phyloP scores from a whole-genome alignment of 202 grass and related monocot genomes.

The Cymbopogon flexuosus region DNA sequence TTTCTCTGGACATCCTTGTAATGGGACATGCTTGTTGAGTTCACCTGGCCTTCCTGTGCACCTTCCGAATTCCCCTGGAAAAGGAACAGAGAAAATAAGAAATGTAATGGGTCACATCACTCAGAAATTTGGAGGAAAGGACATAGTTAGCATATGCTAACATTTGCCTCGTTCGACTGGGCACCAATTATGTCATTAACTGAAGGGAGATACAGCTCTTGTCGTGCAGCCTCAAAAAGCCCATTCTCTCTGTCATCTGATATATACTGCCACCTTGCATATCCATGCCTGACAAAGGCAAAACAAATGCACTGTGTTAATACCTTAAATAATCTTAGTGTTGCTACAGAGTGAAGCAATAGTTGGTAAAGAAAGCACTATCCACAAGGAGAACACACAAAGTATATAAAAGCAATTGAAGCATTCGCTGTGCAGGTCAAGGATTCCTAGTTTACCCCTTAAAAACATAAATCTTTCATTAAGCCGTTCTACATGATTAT shows the following conservation, averaged over 20 bases:
- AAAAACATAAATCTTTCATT: not conserved
- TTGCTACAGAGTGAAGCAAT: not conserved
- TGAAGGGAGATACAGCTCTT: constrained; percentile 69
- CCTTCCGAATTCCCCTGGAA: constrained; percentile 71
- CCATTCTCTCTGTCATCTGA: constrained; percentile 74
- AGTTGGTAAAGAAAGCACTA: constrained; percentile 12
- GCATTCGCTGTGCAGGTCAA: not conserved
- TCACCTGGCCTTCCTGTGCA: constrained; percentile 43
- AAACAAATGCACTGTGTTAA: constrained; percentile 18
- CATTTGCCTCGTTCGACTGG: constrained; percentile 48
- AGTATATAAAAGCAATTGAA: not conserved
- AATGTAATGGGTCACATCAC: constrained; percentile 1
- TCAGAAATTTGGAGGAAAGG: constrained; percentile 23
- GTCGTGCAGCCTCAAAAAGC: constrained; percentile 68
- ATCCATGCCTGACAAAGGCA: constrained; percentile 69
- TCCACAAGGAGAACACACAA: not conserved
- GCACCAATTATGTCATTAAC: constrained; percentile 43
- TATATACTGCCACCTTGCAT: constrained; percentile 95
- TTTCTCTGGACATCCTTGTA: constrained; percentile 85
- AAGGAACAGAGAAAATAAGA: not conserved
- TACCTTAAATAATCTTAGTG: constrained; percentile 15
- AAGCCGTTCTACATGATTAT: not conserved
- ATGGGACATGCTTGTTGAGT: constrained; percentile 40
- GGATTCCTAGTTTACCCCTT: constrained; percentile 17
- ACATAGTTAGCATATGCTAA: constrained; percentile 36